phyloP scores from a whole-genome alignment of 345 rosid genomes.

The Fremontodendron californicum region DNA sequence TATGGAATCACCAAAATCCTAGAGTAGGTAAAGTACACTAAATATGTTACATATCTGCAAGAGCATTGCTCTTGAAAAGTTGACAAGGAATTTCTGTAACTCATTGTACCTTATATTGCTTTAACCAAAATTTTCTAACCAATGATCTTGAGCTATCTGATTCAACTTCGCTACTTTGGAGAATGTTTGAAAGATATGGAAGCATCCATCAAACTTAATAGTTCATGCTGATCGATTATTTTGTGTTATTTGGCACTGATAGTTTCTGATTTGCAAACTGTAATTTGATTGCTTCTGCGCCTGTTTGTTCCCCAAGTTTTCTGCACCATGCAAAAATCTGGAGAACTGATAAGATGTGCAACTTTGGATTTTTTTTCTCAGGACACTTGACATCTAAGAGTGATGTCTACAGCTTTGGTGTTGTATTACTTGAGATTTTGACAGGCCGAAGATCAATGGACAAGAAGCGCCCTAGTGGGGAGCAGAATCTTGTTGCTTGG shows the following conservation, averaged over 20 bases:
- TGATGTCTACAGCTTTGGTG: conserved; percentile 94
- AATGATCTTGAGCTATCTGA: background rate
- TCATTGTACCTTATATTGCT: background rate
- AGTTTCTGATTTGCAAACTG: background rate
- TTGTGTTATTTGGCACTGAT: background rate
- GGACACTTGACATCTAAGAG: conserved; percentile 96
- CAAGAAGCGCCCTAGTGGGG: conserved; percentile 85
- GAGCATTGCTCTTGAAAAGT: background rate
- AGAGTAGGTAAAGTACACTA: background rate
- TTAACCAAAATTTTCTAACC: background rate
- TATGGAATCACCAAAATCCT: background rate
- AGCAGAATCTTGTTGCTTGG: conserved; percentile 87
- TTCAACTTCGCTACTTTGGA: background rate
- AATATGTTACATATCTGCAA: background rate
- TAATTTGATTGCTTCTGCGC: background rate
- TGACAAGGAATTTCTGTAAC: no score
- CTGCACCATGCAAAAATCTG: background rate
- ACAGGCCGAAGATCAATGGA: conserved; percentile 97
- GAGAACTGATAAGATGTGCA: background rate
- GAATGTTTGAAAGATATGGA: background rate
- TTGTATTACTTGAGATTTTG: conserved; percentile 84
- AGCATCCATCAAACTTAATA: background rate
- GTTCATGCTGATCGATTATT: background rate
- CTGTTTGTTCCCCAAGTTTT: conserved; percentile 1
- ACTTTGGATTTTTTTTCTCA: conserved; percentile 29